Percentiles rank a stretch among this genome's conserved stretches.
Conservation (phyloP, 257 asterid species). For the Cinchona pubescens region DNA sequence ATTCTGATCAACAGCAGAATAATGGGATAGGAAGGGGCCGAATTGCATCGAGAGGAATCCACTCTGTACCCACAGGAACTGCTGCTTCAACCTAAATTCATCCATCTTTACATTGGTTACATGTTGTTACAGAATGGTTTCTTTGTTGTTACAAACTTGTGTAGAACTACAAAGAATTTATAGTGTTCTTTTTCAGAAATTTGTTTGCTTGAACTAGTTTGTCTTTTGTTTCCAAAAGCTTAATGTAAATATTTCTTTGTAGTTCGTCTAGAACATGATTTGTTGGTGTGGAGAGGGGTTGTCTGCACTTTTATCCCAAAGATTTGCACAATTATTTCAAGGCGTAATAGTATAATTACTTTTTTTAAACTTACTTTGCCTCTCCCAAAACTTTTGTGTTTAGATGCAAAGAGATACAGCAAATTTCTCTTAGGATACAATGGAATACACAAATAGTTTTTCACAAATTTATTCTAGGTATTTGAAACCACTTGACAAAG, state of each 20-base stretch:
- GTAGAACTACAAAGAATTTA: too few species aligned
- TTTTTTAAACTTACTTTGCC: too few species aligned
- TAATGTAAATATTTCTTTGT: constrained; percentile 5
- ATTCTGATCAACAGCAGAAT: constrained; percentile 35
- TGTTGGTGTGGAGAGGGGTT: too few species aligned
- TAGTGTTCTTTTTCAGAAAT: constrained; percentile 17
- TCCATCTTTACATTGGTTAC: constrained; percentile 1
- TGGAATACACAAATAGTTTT: too few species aligned
- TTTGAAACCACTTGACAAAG: too few species aligned
- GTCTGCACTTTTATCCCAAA: too few species aligned
- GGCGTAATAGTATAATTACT: too few species aligned
- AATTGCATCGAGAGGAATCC: constrained; percentile 32
- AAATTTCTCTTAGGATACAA: too few species aligned
- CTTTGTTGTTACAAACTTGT: constrained; percentile 43
- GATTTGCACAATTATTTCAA: too few species aligned
- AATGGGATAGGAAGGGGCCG: constrained; percentile 47
- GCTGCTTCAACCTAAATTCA: constrained; percentile 23
- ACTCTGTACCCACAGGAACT: constrained; percentile 17
- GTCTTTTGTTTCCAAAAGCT: constrained; percentile 13
- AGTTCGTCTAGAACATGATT: neutral
- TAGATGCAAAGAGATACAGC: too few species aligned
- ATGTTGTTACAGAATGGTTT: constrained; percentile 13
- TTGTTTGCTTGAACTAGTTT: constrained; percentile 16
- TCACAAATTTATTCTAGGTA: too few species aligned
- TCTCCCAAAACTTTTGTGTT: too few species aligned